These are phyloP conservation scores for Globisporangium mamillatum DNA, from an alignment of 352 stramenopile genomes.

Conservation along the genomic window DNA sequence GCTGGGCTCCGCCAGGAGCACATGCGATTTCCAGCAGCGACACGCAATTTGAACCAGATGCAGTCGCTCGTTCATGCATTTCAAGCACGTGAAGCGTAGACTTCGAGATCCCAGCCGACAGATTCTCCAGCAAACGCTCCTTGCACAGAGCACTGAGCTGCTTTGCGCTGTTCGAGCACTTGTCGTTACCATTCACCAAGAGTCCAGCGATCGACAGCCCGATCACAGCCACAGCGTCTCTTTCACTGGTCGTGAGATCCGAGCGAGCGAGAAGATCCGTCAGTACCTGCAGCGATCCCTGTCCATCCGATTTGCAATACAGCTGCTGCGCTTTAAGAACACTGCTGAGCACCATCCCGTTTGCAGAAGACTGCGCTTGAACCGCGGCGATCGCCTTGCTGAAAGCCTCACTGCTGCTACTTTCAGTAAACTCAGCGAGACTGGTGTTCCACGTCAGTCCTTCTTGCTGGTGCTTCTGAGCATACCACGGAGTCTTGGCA, in stretches of 20 bases:
- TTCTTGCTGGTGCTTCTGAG: neutral
- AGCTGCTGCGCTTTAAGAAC: conserved; percentile 14
- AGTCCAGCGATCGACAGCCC: conserved; percentile 39
- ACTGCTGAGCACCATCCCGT: neutral
- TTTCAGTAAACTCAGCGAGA: conserved; percentile 27
- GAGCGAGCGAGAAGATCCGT: conserved; percentile 7
- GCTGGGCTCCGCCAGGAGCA: conserved; percentile 12
- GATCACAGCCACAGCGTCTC: conserved; percentile 27
- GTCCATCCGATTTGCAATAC: conserved; percentile 9
- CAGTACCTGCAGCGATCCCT: conserved; percentile 1
- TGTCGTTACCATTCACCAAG: conserved; percentile 11
- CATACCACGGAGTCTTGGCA: conserved; percentile 6
- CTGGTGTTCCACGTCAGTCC: conserved; percentile 40
- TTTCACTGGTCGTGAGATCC: conserved; percentile 6
- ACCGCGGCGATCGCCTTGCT: conserved; percentile 9
- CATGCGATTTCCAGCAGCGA: conserved; percentile 27
- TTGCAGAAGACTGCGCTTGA: neutral
- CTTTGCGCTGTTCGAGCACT: conserved; percentile 13
- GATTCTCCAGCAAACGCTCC: conserved; percentile 22
- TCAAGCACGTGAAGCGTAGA: conserved; percentile 34
- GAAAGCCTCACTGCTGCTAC: neutral
- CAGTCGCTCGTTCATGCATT: conserved; percentile 33
- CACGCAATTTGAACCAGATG: conserved; percentile 22
- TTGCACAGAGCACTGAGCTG: conserved; percentile 27
- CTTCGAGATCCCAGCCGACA: neutral